phyloP scores from a whole-genome alignment of 495 filamentous ascomycete species.

The Aspergillus leporis region DNA sequence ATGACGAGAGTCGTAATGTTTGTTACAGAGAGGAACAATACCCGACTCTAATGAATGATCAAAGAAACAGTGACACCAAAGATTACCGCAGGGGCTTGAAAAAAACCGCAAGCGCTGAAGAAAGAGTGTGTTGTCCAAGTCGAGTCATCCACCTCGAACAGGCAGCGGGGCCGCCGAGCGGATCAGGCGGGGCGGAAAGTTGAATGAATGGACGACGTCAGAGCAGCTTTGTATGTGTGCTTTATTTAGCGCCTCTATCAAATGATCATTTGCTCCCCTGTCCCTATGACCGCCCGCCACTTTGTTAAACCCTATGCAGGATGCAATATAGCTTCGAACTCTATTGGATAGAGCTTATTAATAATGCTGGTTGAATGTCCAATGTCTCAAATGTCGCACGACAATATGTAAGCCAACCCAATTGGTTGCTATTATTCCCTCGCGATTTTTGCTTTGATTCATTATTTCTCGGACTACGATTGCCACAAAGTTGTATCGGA shows the following conservation, averaged over 20 bases:
- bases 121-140: neutral
- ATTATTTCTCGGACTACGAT: neutral
- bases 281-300: neutral
- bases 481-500: neutral
- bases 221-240: neutral
- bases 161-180: constrained; percentile 16
- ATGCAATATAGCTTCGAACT: neutral
- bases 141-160: neutral
- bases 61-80: neutral
- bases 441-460: neutral
- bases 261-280: neutral
- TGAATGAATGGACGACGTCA: constrained; percentile 10
- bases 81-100: neutral
- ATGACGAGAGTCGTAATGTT: neutral
- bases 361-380: neutral
- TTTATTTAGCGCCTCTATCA: neutral
- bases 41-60: neutral
- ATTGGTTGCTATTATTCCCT: constrained; percentile 3
- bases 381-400: neutral
- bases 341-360: neutral
- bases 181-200: constrained; percentile 41
- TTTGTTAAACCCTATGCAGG: neutral
- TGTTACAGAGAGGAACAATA: neutral
- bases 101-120: neutral
- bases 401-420: neutral